phyloP scores from a whole-genome alignment of 192 early-diverging fungal genomes.

The Ambispora gerdemannii region DNA sequence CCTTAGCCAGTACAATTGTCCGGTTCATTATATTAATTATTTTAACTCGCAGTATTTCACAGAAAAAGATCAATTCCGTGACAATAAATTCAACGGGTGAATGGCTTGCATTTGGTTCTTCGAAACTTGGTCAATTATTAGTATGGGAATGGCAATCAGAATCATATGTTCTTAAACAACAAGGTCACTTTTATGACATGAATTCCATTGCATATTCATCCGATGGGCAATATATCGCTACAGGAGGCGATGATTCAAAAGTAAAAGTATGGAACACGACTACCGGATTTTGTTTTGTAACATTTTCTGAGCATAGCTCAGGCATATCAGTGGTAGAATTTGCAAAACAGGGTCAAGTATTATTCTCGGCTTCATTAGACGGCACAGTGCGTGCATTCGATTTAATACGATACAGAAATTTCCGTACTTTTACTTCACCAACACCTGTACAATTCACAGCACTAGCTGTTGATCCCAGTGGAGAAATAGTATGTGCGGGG shows the following conservation, averaged over 20 bases:
- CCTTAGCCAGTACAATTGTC: background rate
- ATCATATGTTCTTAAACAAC: slow-evolving; percentile 98
- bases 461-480: slow-evolving; percentile 92
- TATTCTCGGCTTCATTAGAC: slow-evolving; percentile 93
- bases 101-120: slow-evolving; percentile 95
- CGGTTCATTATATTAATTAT: background rate
- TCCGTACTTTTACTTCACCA: slow-evolving; percentile 94
- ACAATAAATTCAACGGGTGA: slow-evolving; percentile 90
- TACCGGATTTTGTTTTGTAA: slow-evolving; percentile 97
- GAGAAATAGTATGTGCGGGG: slow-evolving; percentile 95
- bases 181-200: slow-evolving; percentile 97
- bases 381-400: slow-evolving; percentile 99
- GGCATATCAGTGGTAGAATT: slow-evolving; percentile 83
- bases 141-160: slow-evolving; percentile 99
- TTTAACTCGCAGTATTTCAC: slow-evolving; percentile 70
- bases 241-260: slow-evolving; percentile 95
- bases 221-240: slow-evolving; percentile 91
- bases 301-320: slow-evolving; percentile 88
- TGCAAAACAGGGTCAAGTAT: slow-evolving; percentile 86
- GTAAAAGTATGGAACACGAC: slow-evolving; percentile 97
- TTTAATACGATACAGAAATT: slow-evolving; percentile 96
- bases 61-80: slow-evolving; percentile 85
- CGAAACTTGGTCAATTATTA: slow-evolving; percentile 88
- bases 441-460: slow-evolving; percentile 92
- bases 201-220: slow-evolving; percentile 82